phyloP scores from a whole-genome alignment of 2,329 filamentous ascomycete genomes.

The Lizonia empirigonia region DNA sequence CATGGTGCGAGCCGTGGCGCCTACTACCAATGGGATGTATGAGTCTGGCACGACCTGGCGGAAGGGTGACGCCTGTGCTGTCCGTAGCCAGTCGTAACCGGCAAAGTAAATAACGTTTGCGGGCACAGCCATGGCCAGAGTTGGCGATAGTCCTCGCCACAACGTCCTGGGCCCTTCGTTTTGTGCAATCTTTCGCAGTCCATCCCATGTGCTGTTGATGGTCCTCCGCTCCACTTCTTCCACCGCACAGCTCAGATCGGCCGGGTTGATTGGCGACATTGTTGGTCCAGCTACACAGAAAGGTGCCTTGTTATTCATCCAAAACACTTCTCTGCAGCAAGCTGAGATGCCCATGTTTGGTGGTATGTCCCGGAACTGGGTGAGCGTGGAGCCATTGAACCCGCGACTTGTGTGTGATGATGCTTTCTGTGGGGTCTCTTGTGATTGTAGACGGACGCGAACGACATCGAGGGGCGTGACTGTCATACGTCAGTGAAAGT shows the following conservation, averaged over 20 bases:
- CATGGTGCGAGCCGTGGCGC: conserved; percentile 75
- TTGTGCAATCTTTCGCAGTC: conserved; percentile 88
- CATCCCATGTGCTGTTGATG: conserved; percentile 90
- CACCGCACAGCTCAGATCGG: conserved; percentile 73
- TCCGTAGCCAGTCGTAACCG: conserved; percentile 93
- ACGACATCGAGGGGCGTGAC: conserved; percentile 97
- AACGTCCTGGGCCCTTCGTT: conserved; percentile 87
- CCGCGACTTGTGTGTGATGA: conserved; percentile 58
- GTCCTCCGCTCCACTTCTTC: conserved; percentile 83
- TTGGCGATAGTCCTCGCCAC: conserved; percentile 94
- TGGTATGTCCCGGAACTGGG: conserved; percentile 69
- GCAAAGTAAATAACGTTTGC: conserved; percentile 99
- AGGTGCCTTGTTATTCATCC: conserved; percentile 83
- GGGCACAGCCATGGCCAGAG: conserved; percentile 89
- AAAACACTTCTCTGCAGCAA: conserved; percentile 97
- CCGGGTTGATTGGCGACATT: conserved; percentile 51
- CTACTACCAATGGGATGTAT: conserved; percentile 80
- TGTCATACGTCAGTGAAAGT: conserved; percentile 46
- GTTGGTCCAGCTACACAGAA: conserved; percentile 75
- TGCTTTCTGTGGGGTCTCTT: conserved; percentile 60
- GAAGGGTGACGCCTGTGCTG: conserved; percentile 74
- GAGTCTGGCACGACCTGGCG: conserved; percentile 61
- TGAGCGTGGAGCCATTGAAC: conserved; percentile 38
- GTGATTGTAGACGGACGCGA: conserved; percentile 90
- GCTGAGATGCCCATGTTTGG: conserved; percentile 88